Evolutionary conservation across 1,284 basidiomycete genomes (phyloP).

Genomic region (Schizopora paradoxa): DNA sequence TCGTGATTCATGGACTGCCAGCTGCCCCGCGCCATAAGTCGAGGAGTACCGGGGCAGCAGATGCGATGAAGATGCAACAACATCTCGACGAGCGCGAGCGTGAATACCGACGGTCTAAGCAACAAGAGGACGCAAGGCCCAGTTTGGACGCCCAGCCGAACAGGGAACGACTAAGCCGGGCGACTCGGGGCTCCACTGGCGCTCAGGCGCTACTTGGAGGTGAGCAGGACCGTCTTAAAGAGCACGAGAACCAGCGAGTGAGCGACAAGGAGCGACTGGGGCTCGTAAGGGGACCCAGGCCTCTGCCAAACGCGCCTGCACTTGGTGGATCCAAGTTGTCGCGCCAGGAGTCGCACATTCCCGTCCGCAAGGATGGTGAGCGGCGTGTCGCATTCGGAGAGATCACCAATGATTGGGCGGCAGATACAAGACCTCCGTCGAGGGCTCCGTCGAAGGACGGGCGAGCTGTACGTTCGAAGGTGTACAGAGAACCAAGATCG

Average conservation of each 20-base stretch:
- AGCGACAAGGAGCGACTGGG: not conserved
- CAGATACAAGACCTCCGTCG: too few relatives aligned
- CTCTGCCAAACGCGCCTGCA: constrained; percentile 1
- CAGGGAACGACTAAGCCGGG: not conserved
- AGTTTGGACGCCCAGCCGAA: not conserved
- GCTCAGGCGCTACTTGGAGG: not conserved
- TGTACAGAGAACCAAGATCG: constrained; percentile 5
- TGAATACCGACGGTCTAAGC: too few relatives aligned
- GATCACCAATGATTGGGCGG: constrained; percentile 5
- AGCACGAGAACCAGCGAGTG: constrained; percentile 1
- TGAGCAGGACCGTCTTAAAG: too few relatives aligned
- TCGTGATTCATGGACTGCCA: not conserved
- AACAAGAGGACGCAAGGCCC: too few relatives aligned
- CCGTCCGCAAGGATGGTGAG: not conserved
- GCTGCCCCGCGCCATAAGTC: constrained; percentile 5
- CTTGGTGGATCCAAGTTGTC: not conserved
- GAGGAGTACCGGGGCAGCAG: constrained; percentile 5
- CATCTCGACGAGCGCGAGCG: too few relatives aligned
- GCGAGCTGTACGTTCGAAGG: too few relatives aligned
- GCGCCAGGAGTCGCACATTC: too few relatives aligned
- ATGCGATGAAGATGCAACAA: not conserved
- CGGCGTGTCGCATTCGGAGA: constrained; percentile 4
- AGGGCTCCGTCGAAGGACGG: too few relatives aligned
- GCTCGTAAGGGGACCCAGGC: not conserved
- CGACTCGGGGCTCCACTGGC: not conserved